Percentiles rank a stretch among this genome's conserved stretches.
Conservation (phyloP, 1,284 basidiomycete genomes). For the Spongispora temasekensis region DNA sequence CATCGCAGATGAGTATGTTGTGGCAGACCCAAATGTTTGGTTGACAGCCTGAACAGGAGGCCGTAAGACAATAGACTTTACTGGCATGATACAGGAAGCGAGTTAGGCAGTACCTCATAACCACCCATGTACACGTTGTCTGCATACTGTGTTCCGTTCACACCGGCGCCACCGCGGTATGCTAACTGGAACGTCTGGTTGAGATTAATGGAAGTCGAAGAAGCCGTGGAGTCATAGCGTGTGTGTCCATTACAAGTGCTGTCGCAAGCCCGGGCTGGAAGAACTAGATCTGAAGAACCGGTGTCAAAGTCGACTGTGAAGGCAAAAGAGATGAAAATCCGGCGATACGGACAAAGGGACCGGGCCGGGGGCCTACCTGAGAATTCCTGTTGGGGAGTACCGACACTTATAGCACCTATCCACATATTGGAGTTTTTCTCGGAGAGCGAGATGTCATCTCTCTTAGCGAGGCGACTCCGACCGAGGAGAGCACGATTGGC, state of each 20-base stretch:
- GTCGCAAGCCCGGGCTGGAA: slow-evolving; percentile 41
- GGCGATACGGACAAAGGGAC: slow-evolving; percentile 3
- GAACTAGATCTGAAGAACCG: slow-evolving; percentile 37
- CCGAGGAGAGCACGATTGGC: too few relatives aligned
- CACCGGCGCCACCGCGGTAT: slow-evolving; percentile 37
- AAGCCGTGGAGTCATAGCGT: slow-evolving; percentile 33
- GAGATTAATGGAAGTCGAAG: slow-evolving; percentile 33
- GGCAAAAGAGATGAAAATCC: not conserved
- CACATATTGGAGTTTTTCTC: slow-evolving; percentile 37
- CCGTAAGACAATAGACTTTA: not conserved
- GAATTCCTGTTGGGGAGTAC: slow-evolving; percentile 41
- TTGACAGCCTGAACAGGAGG: slow-evolving; percentile 33
- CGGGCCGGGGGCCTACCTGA: slow-evolving; percentile 19
- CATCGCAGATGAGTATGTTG: slow-evolving; percentile 47
- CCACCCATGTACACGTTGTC: slow-evolving; percentile 37
- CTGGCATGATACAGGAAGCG: not conserved
- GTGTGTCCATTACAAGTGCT: slow-evolving; percentile 39
- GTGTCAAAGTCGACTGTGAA: slow-evolving; percentile 47
- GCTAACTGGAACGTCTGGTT: slow-evolving; percentile 23
- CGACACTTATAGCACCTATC: slow-evolving; percentile 44
- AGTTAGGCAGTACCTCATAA: slow-evolving; percentile 32
- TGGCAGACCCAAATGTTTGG: slow-evolving; percentile 46
- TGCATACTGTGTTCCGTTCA: slow-evolving; percentile 33
- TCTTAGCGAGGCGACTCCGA: slow-evolving; percentile 7
- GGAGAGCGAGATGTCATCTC: slow-evolving; percentile 29